Evolutionary conservation across 2,329 filamentous ascomycete genomes (phyloP).

Genomic region (Didymella sp.): DNA sequence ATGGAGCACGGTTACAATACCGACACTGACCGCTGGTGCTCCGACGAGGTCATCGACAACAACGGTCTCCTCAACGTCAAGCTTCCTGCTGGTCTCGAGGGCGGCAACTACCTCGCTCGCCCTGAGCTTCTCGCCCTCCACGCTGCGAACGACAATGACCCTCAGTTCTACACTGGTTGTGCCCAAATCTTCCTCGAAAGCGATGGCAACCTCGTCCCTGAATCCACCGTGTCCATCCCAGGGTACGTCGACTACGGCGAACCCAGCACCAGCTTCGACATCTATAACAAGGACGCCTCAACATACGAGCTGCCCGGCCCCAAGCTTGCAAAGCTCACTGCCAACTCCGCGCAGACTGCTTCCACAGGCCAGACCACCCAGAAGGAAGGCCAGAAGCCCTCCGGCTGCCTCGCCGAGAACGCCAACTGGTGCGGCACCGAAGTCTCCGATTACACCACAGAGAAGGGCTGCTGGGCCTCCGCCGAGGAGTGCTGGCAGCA

Average conservation of each 20-base stretch:
- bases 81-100: constrained; percentile 66
- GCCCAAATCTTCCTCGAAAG: constrained; percentile 71
- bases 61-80: constrained; percentile 68
- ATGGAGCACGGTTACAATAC: constrained; percentile 72
- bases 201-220: constrained; percentile 55
- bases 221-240: constrained; percentile 68
- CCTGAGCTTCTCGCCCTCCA: constrained; percentile 75
- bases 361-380: constrained; percentile 39
- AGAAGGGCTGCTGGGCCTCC: constrained; percentile 65
- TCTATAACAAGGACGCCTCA: constrained; percentile 59
- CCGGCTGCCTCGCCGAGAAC: constrained; percentile 67
- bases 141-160: constrained; percentile 58
- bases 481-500: constrained; percentile 62
- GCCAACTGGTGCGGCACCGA: constrained; percentile 75
- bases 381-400: constrained; percentile 61
- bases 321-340: constrained; percentile 58
- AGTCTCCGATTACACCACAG: constrained; percentile 62
- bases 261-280: constrained; percentile 67
- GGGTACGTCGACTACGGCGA: constrained; percentile 66
- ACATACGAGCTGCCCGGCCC: constrained; percentile 65
- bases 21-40: constrained; percentile 68
- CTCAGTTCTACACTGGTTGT: constrained; percentile 78
- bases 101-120: constrained; percentile 74
- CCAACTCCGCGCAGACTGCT: constrained; percentile 23
- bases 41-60: constrained; percentile 70